phyloP scores from a whole-genome alignment of 2,329 filamentous ascomycete genomes.

The Penicillium palitans region DNA sequence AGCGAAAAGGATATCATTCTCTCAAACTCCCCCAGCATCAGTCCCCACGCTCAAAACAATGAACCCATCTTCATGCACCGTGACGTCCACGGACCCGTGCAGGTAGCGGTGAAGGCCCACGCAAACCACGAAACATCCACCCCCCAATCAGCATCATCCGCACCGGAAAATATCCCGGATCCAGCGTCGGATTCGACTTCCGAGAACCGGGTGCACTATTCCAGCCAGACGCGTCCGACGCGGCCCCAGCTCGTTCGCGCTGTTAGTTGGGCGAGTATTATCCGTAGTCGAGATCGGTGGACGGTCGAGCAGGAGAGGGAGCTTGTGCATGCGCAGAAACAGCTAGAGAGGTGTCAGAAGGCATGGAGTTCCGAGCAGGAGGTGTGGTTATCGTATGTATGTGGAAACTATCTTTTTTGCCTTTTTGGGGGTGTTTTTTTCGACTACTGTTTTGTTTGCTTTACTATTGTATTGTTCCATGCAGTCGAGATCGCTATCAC shows the following conservation, averaged over 20 bases:
- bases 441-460: neutral
- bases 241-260: constrained; percentile 23
- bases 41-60: neutral
- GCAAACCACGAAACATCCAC: neutral
- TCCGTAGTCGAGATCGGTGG: constrained; percentile 31
- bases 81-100: constrained; percentile 22
- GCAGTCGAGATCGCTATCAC: neutral
- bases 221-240: constrained; percentile 13
- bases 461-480: neutral
- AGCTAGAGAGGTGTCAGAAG: constrained; percentile 37
- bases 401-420: constrained; percentile 11
- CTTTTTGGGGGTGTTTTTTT: neutral
- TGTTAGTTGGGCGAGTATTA: constrained; percentile 35
- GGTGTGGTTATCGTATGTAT: constrained; percentile 37
- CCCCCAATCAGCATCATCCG: neutral
- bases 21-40: neutral
- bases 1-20: neutral
- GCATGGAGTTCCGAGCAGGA: constrained; percentile 41
- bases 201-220: constrained; percentile 12
- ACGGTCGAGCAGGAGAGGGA: constrained; percentile 32
- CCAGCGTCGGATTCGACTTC: constrained; percentile 12
- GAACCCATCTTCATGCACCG: constrained; percentile 13
- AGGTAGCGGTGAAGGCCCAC: constrained; percentile 27
- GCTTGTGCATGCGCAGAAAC: constrained; percentile 28
- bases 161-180: neutral